Percentiles rank a stretch among this genome's conserved stretches.
Evolutionary conservation across 306 rosid species (phyloP).

Genomic region (Cicer arietinum): DNA sequence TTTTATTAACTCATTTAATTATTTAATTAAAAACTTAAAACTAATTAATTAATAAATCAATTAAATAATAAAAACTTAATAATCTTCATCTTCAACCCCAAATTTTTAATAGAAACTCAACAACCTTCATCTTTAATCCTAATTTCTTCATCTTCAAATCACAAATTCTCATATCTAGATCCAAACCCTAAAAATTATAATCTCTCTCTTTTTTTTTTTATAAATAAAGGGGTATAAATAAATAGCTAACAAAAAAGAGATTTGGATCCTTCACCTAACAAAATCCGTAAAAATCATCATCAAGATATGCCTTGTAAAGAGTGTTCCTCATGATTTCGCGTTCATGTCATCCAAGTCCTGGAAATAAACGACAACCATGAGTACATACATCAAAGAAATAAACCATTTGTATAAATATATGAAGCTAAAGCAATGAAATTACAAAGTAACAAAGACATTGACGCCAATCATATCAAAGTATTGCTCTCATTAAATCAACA

Average conservation of each 20-base stretch:
- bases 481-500: slow-evolving; percentile 9
- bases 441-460: not conserved
- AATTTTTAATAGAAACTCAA: too few relatives aligned
- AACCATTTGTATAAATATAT: not conserved
- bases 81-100: too few relatives aligned
- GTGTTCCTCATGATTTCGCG: slow-evolving; percentile 98
- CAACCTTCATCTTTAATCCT: too few relatives aligned
- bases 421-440: slow-evolving; percentile 14
- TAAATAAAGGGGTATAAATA: not conserved
- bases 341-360: slow-evolving; percentile 99
- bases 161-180: too few relatives aligned
- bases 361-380: slow-evolving; percentile 18
- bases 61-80: too few relatives aligned
- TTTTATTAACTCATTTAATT: too few relatives aligned
- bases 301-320: slow-evolving; percentile 96
- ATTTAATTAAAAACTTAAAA: too few relatives aligned
- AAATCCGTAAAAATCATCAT: slow-evolving; percentile 83
- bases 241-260: not conserved
- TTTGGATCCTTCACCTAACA: slow-evolving; percentile 70
- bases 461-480: not conserved
- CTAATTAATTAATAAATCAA: too few relatives aligned
- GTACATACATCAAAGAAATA: slow-evolving; percentile 1
- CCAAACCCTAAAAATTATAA: too few relatives aligned
- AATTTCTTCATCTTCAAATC: too few relatives aligned
- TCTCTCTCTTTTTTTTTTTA: too few relatives aligned